Conservation (phyloP, 345 rosid species). For the Xanthoceras sorbifolium region DNA sequence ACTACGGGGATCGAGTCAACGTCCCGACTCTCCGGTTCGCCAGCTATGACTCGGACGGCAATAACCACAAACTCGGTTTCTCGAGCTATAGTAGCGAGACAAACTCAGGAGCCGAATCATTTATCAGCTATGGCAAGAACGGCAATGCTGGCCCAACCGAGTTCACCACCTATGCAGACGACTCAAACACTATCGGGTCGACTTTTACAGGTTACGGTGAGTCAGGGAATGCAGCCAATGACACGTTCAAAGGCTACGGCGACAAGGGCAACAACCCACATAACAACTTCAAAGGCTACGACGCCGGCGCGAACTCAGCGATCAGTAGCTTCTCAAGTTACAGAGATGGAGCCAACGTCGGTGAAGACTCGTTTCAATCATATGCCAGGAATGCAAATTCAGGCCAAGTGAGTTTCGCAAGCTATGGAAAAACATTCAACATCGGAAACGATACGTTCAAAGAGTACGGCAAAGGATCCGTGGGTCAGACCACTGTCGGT, state of each 20-base stretch:
- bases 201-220: constrained; percentile 55
- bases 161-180: constrained; percentile 46
- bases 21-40: constrained; percentile 58
- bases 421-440: constrained; percentile 56
- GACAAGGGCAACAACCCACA: constrained; percentile 56
- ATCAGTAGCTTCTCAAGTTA: constrained; percentile 41
- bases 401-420: constrained; percentile 39
- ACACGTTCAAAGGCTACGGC: constrained; percentile 58
- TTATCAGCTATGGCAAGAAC: constrained; percentile 58
- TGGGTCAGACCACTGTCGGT: constrained; percentile 33
- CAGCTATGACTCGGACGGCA: constrained; percentile 40
- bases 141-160: constrained; percentile 49
- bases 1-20: constrained; percentile 47
- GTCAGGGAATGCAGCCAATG: constrained; percentile 47
- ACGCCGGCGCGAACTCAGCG: constrained; percentile 33
- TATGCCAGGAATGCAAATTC: constrained; percentile 49
- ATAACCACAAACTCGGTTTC: constrained; percentile 45
- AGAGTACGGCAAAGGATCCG: constrained; percentile 51
- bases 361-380: constrained; percentile 52
- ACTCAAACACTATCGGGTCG: constrained; percentile 54
- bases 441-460: constrained; percentile 52
- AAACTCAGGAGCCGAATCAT: constrained; percentile 53
- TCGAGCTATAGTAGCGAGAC: constrained; percentile 40
- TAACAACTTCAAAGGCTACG: constrained; percentile 49
- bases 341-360: constrained; percentile 44